Evolutionary conservation across 2,329 filamentous ascomycete species (phyloP), one percentile per base, ranked within the genome.

Genomic region (Sporothrix variecibatus): DNA sequence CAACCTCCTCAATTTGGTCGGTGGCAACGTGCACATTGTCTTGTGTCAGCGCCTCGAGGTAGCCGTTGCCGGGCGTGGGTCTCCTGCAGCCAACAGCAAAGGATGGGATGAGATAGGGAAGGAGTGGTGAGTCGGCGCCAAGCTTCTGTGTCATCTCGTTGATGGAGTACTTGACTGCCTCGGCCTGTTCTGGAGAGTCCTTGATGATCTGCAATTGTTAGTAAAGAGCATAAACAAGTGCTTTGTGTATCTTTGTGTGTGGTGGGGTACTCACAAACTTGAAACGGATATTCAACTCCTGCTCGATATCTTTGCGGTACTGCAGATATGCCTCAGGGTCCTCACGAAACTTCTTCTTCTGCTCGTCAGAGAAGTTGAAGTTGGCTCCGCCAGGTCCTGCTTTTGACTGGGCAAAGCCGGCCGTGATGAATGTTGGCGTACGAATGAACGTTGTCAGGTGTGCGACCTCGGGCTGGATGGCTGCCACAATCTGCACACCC

Each of bases 41-140:
- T 73, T 83, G 76, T 3, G 80, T 80, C 68, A 86, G 79, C 7
- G 81, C 80, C 75, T 85, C 82, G 46, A 85, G 77, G 76, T 84
- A 85, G 4, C 82, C 81, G 70, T 82, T 81, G 1, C 83, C 84
- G 0, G 84, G 84, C 0, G 83, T 83, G 58, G 85, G 81, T 1
- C 82, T 81, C 74, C 80, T 80, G 78, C 80, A 84, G 7, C 86
- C 85, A 11, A 83, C 83, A 0, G 81, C 80, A 79, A 84, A 87
- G 38, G 78, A 79, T 6, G 83, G 83, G 51, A 82, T 81, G 20
- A 88, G 82, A 53, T 83, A 80, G 11, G 86, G 80, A 1, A 81
- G 80, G 2, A 88, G 78, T 15, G 84, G 82, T 0, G 85, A 82
- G 53, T 85, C 82, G 23, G 64, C 56, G 17, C 46, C 53, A 12